phyloP scores from a whole-genome alignment of 169 alveolate genomes.

The Sarcocystis neurona region DNA sequence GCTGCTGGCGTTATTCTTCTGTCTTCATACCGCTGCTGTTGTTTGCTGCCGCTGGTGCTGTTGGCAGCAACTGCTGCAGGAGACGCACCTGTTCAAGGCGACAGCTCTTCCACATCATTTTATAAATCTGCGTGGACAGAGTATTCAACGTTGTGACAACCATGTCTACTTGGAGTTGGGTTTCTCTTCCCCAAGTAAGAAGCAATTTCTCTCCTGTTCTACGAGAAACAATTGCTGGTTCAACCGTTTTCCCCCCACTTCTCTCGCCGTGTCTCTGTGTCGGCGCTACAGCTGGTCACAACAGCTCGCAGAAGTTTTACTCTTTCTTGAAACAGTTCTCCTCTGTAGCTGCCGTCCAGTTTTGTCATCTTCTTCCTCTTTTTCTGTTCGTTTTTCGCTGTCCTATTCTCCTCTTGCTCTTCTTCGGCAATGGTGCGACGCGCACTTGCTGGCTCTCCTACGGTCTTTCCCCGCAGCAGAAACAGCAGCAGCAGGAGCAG shows the following conservation, averaged over 20 bases:
- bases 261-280: background rate
- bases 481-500: no score
- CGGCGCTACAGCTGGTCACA: background rate
- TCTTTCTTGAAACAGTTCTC: no score
- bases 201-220: background rate
- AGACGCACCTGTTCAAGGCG: background rate
- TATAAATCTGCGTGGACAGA: conserved; percentile 6
- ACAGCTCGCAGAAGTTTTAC: no score
- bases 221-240: background rate
- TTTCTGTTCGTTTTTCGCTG: no score
- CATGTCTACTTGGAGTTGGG: background rate
- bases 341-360: no score
- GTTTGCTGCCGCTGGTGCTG: background rate
- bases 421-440: no score
- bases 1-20: background rate
- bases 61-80: background rate
- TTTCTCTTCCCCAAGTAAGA: conserved; percentile 12
- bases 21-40: no score
- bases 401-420: no score
- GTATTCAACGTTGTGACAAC: background rate
- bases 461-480: no score
- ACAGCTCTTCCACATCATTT: background rate
- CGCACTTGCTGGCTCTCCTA: no score
- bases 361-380: background rate
- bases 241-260: background rate